These are phyloP conservation scores for Pezicula carpinea DNA, from an alignment of 2,329 filamentous ascomycete genomes.

Conservation along the genomic window DNA sequence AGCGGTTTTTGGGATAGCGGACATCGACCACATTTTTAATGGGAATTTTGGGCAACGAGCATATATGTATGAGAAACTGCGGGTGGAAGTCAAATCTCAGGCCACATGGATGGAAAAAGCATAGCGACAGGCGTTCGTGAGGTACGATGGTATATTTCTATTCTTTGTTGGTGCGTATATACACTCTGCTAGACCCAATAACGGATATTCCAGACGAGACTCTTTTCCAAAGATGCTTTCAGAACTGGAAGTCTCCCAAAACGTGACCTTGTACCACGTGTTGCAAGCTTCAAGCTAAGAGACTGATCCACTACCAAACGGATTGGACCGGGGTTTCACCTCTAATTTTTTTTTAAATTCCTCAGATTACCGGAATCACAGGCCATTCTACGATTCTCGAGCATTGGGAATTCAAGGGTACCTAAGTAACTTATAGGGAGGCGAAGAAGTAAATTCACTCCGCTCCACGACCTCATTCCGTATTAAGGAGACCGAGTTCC, in stretches of 20 bases:
- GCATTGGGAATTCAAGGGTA: no score
- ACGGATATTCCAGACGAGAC: background rate
- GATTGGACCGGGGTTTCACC: background rate
- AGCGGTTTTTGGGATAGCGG: slow-evolving; percentile 65
- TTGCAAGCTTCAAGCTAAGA: background rate
- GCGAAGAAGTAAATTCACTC: no score
- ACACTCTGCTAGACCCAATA: background rate
- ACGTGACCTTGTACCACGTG: background rate
- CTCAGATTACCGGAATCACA: no score
- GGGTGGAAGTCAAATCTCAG: background rate
- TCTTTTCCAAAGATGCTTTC: background rate
- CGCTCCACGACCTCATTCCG: no score
- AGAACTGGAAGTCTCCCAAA: background rate
- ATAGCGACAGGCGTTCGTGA: background rate
- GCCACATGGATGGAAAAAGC: background rate
- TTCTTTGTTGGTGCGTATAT: background rate
- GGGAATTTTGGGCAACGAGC: background rate
- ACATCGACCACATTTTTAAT: background rate
- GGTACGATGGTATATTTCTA: background rate
- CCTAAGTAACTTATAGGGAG: no score
- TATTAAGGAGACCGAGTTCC: no score
- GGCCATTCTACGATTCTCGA: no score
- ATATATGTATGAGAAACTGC: no score
- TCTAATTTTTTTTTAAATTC: background rate
- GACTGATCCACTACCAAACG: background rate